phyloP scores from a whole-genome alignment of 2,329 filamentous ascomycete species.

The Rhexocercosporidium sp. region DNA sequence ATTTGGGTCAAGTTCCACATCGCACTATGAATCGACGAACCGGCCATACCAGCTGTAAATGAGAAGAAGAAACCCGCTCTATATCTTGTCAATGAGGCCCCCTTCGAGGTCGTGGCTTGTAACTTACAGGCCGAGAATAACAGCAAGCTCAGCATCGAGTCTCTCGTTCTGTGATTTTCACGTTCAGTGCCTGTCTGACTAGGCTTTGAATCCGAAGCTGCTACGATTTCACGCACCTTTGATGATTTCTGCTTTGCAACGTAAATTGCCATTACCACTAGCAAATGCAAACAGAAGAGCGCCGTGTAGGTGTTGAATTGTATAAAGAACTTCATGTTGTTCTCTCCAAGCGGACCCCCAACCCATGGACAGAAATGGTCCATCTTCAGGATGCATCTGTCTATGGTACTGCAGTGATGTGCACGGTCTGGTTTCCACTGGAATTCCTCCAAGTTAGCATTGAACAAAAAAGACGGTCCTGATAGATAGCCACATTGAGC shows the following conservation, averaged over 20 bases:
- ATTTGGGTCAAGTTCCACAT: constrained; percentile 82
- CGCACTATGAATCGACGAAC: constrained; percentile 72
- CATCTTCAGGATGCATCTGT: constrained; percentile 87
- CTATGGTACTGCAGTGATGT: constrained; percentile 88
- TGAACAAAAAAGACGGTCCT: not conserved
- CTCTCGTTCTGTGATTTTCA: constrained; percentile 34
- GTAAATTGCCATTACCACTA: constrained; percentile 69
- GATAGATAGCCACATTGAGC: not conserved
- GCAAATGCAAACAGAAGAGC: constrained; percentile 67
- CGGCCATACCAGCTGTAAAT: constrained; percentile 80
- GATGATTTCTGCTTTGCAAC: constrained; percentile 52
- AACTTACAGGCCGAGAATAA: constrained; percentile 65
- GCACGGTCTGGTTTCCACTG: constrained; percentile 84
- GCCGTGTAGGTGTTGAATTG: constrained; percentile 82
- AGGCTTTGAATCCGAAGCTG: too few relatives aligned
- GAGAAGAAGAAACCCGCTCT: constrained; percentile 73
- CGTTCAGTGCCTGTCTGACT: not conserved
- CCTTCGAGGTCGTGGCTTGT: not conserved
- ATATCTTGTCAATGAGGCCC: constrained; percentile 10
- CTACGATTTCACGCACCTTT: constrained; percentile 30
- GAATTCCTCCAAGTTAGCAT: not conserved
- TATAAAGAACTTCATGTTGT: constrained; percentile 88
- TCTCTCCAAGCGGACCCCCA: constrained; percentile 90
- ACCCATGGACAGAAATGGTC: constrained; percentile 97
- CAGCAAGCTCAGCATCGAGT: constrained; percentile 66